Base-by-base conservation (phyloP, 108 stramenopile genomes). In the Stephanodiscus minutulus region DNA sequence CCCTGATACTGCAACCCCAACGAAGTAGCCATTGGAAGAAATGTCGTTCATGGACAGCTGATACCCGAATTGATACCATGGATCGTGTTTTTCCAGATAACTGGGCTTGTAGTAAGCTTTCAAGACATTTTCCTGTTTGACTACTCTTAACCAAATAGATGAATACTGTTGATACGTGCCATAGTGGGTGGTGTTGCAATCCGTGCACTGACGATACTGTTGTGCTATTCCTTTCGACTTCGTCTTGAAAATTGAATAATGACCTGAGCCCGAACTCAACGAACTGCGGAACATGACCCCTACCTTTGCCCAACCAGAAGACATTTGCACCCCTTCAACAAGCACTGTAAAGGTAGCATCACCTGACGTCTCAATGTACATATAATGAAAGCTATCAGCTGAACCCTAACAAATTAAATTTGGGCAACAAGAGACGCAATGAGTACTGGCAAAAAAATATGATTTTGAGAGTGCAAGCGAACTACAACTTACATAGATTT, bases 321-420 rank as follows among this genome's bases (percentile, higher is more conserved):
- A 4, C 4, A 58, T 49, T 9, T 65, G 29, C 21, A 79, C 50
- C 33, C 47, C 61, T 21, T 72, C 55, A 48, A 79, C 22, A 20
- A 72, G 52, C 18, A 66, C 60, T 8, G 72, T 61, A 50, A 79
- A 49, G 9, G 67, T 70, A 12, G 53, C 56, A 64, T 79, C 78
- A 1, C 78, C 78, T n/a, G 78, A 73, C 20, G 72, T 79, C 50
- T 72, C 70, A 12, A 79, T 44, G 35, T 56, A 73, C 78, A 79
- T 68, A 35, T 68, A 79, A 64, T 79, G 78, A 56, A 79, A 73
- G 12, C 18, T 61, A 59, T 79, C 78, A 47, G 24, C 18, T 47
- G 31, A 46, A 12, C 41, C 36, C 66, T 61, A 68, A 18, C 0
- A 7, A 60, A n/a, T 11, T 0, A 5, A 60, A 9, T 7, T 24